Base-by-base conservation (phyloP, 2,329 filamentous ascomycete species). In the Penicillium sp. region DNA sequence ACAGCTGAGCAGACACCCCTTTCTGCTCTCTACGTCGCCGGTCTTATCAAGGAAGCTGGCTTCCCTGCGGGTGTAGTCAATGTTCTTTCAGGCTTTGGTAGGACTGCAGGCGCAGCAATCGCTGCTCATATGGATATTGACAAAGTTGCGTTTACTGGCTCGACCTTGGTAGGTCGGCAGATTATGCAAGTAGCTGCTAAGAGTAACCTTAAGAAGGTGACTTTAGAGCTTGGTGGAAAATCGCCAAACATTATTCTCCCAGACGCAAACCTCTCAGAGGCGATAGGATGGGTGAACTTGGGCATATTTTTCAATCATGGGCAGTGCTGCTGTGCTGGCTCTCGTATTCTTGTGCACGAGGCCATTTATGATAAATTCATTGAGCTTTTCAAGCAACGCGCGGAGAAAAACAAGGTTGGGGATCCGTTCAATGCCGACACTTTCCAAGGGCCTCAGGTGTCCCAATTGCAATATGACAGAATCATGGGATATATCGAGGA, bases 391-490 rank as follows among this genome's bases (percentile, higher is more conserved):
- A 51, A 42, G 16, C 13, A 27, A 3, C 16, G 21, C 14, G n/a
- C 29, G 5, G 27, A 46, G 25, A 25, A 48, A 25, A 43, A 53
- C n/a, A 49, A 19, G 8, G 23, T 57, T 6, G 54, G 54, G 8
- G 31, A 53, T 80, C 91, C 91, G 57, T 93, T 93, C 82, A 78
- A 83, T 66, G 72, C 83, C 62, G 83, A 89, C 61, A 93, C 90
- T 60, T 93, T 93, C 88, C 91, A 93, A 77, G 91, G 91, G 44
- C 91, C 91, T 23, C 91, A 93, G 78, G 88, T 95, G 68, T 91
- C 88, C 63, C 83, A 93, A 77, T 77, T 91, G 44, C 91, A 96
- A 77, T 93, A 88, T 69, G 90, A 95, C 80, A 88, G 90, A 65
- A 91, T 95, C 78, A 93, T 93, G 90, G 81, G 77, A 66, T 87